These are phyloP conservation scores for Pholiota microspora DNA, from an alignment of 768 basidiomycete species.

Conservation along the genomic window DNA sequence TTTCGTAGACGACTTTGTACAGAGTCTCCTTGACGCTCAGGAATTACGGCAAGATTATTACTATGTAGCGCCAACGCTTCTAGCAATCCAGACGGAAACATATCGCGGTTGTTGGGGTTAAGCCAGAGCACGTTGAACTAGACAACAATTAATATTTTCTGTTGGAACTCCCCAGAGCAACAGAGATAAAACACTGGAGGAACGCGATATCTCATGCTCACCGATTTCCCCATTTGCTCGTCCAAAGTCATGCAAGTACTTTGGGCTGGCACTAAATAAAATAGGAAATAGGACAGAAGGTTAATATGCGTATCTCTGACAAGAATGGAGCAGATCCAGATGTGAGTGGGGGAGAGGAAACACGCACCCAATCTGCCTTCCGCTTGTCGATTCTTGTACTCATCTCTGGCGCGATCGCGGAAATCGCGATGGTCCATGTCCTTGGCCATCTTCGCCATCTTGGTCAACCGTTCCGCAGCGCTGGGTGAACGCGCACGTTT, in stretches of 20 bases:
- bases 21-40: slow-evolving; percentile 29
- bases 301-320: background rate
- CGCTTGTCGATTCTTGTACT: slow-evolving; percentile 75
- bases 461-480: slow-evolving; percentile 61
- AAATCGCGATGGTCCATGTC: slow-evolving; percentile 54
- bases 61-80: slow-evolving; percentile 50
- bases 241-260: slow-evolving; percentile 75
- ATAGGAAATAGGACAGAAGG: background rate
- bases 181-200: background rate
- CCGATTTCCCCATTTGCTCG: slow-evolving; percentile 66
- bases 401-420: slow-evolving; percentile 66
- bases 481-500: slow-evolving; percentile 70
- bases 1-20: slow-evolving; percentile 55
- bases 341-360: background rate
- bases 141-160: slow-evolving; percentile 10
- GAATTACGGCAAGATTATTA: slow-evolving; percentile 22
- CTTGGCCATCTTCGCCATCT: slow-evolving; percentile 78
- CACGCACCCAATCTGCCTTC: slow-evolving; percentile 59
- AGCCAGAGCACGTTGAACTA: slow-evolving; percentile 86
- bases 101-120: slow-evolving; percentile 58
- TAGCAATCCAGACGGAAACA: slow-evolving; percentile 66
- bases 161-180: slow-evolving; percentile 3
- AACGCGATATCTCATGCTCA: slow-evolving; percentile 30
- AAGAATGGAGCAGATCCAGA: slow-evolving; percentile 2
- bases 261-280: slow-evolving; percentile 52